Percentiles rank a stretch among this genome's conserved stretches.
Conservation (phyloP, 2,329 filamentous ascomycete genomes). For the Cercospora sp. region DNA sequence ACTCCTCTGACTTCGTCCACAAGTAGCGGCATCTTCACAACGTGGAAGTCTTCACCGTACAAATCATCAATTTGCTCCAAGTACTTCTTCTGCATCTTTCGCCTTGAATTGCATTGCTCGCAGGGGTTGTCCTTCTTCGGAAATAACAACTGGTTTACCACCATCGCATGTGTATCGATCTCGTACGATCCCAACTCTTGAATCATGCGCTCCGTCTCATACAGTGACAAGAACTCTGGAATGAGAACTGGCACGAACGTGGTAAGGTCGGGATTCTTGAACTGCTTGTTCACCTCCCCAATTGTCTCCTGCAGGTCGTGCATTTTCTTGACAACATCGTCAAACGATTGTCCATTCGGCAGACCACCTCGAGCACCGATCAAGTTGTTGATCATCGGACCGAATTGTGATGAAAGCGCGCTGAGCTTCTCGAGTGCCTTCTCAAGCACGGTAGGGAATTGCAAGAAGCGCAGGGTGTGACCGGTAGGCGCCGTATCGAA, state of each 20-base stretch:
- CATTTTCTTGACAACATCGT: constrained; percentile 91
- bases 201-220: constrained; percentile 99
- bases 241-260: constrained; percentile 99
- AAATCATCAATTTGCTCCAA: constrained; percentile 97
- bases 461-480: constrained; percentile 96
- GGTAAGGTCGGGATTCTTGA: constrained; percentile 93
- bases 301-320: constrained; percentile 92
- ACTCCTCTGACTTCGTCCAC: constrained; percentile 95
- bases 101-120: constrained; percentile 89
- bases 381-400: constrained; percentile 90
- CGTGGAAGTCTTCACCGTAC: constrained; percentile 95
- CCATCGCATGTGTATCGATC: constrained; percentile 96
- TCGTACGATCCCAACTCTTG: constrained; percentile 90
- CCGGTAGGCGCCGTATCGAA: constrained; percentile 98
- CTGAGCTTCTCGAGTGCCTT: constrained; percentile 98
- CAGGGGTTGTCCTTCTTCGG: constrained; percentile 81
- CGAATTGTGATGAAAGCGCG: constrained; percentile 90
- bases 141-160: constrained; percentile 96
- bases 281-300: constrained; percentile 92
- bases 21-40: constrained; percentile 95
- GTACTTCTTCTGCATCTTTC: constrained; percentile 99
- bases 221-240: constrained; percentile 91
- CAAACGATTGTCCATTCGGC: constrained; percentile 88
- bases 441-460: constrained; percentile 96
- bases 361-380: constrained; percentile 75